Evolutionary conservation across 108 stramenopile genomes (phyloP).

Genomic region (Cyclotella choctawhatcheeana): DNA sequence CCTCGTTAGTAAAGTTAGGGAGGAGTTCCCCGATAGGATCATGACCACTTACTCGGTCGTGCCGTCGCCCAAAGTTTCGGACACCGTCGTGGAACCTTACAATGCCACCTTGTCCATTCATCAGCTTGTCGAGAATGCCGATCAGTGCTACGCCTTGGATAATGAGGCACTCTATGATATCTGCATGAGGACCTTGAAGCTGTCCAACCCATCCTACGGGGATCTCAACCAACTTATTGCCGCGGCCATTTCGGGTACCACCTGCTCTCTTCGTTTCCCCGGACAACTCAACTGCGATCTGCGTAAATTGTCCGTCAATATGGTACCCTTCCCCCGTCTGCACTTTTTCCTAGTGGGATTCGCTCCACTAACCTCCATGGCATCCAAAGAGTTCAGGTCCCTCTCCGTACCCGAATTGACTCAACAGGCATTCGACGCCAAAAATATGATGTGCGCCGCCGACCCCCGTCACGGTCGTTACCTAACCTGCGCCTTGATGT

Average conservation of each 20-base stretch:
- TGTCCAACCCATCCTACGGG: slow-evolving; percentile 78
- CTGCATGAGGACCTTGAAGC: slow-evolving; percentile 85
- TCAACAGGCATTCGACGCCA: slow-evolving; percentile 78
- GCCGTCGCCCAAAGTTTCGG: slow-evolving; percentile 88
- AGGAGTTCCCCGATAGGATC: slow-evolving; percentile 91
- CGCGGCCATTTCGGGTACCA: slow-evolving; percentile 76
- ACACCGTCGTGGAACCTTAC: slow-evolving; percentile 88
- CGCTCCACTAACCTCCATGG: slow-evolving; percentile 63
- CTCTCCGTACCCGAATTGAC: slow-evolving; percentile 80
- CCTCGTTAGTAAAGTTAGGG: slow-evolving; percentile 84
- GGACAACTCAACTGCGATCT: slow-evolving; percentile 84
- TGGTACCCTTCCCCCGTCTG: slow-evolving; percentile 85
- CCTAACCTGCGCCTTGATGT: slow-evolving; percentile 76
- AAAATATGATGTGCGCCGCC: slow-evolving; percentile 86
- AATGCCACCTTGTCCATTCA: slow-evolving; percentile 89
- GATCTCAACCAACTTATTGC: slow-evolving; percentile 85
- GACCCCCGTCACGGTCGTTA: slow-evolving; percentile 80
- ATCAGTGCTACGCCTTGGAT: slow-evolving; percentile 89
- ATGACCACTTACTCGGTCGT: slow-evolving; percentile 89
- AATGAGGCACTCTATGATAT: slow-evolving; percentile 92
- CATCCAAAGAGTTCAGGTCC: slow-evolving; percentile 74
- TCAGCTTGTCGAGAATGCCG: slow-evolving; percentile 92
- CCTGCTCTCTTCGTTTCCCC: slow-evolving; percentile 86
- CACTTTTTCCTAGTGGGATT: slow-evolving; percentile 88
- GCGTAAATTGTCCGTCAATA: slow-evolving; percentile 82